phyloP scores from a whole-genome alignment of 768 basidiomycete genomes.

The Clathrus columnatus region DNA sequence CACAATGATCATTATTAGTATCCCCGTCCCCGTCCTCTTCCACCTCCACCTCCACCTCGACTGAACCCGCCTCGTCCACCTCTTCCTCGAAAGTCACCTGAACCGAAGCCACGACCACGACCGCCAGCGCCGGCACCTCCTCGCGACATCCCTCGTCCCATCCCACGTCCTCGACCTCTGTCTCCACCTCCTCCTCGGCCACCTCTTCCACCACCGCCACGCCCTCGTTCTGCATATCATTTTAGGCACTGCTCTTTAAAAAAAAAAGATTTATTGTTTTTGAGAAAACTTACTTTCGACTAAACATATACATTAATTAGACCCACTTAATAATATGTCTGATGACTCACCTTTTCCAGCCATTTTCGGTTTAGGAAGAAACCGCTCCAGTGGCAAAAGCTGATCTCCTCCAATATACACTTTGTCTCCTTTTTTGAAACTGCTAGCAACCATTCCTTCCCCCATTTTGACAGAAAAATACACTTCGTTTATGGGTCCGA shows the following conservation, averaged over 20 bases:
- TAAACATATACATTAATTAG: not conserved
- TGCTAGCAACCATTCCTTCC: conserved; percentile 88
- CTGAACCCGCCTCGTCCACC: conserved; percentile 23
- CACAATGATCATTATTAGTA: conserved; percentile 17
- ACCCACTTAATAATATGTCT: not conserved
- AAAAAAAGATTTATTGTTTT: conserved; percentile 9
- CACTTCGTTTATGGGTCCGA: conserved; percentile 98
- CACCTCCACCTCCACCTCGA: conserved; percentile 34
- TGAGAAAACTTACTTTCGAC: conserved; percentile 24
- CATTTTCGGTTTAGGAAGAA: conserved; percentile 91
- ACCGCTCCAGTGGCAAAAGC: conserved; percentile 89
- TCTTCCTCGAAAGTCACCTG: conserved; percentile 12
- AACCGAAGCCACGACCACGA: conserved; percentile 14
- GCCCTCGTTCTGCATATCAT: conserved; percentile 31
- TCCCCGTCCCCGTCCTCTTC: conserved; percentile 34
- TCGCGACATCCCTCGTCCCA: conserved; percentile 24
- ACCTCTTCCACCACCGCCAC: conserved; percentile 30
- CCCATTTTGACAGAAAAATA: conserved; percentile 98
- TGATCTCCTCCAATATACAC: conserved; percentile 98
- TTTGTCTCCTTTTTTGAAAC: conserved; percentile 97
- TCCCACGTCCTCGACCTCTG: conserved; percentile 22
- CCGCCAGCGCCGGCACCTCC: conserved; percentile 33
- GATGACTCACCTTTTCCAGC: conserved; percentile 40
- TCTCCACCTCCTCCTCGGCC: conserved; percentile 20
- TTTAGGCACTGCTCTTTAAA: no score